These are phyloP conservation scores for Emergomyces pasteurianus DNA, from an alignment of 2,329 filamentous ascomycete species.

Conservation along the genomic window DNA sequence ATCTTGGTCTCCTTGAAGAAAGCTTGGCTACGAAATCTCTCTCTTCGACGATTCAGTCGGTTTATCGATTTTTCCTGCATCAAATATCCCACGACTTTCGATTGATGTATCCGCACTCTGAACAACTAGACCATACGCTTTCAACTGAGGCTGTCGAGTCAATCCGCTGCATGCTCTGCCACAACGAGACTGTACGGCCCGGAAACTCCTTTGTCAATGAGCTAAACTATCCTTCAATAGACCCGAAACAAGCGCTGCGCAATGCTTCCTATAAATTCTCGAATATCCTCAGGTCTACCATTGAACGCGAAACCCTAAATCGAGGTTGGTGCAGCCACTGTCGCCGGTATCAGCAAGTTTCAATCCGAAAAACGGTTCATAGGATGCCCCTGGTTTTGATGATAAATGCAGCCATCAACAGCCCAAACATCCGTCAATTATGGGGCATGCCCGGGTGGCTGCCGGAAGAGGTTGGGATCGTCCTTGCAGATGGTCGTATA, in stretches of 20 bases:
- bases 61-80: conserved; percentile 76
- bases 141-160: conserved; percentile 33
- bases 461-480: conserved; percentile 85
- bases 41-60: conserved; percentile 70
- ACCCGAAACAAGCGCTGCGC: conserved; percentile 40
- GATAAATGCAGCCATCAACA: conserved; percentile 67
- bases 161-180: conserved; percentile 77
- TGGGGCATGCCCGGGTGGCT: conserved; percentile 89
- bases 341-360: conserved; percentile 77
- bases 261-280: conserved; percentile 56
- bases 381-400: conserved; percentile 75
- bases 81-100: conserved; percentile 68
- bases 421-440: conserved; percentile 54
- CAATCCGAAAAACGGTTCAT: conserved; percentile 73
- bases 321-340: conserved; percentile 91
- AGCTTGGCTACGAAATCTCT: conserved; percentile 60
- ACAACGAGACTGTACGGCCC: conserved; percentile 70
- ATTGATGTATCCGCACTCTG: conserved; percentile 49
- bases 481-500: conserved; percentile 81
- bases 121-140: conserved; percentile 57
- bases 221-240: conserved; percentile 58
- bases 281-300: conserved; percentile 79
- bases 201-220: conserved; percentile 76
- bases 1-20: conserved; percentile 74
- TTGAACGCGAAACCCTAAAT: conserved; percentile 78